Evolutionary conservation across 495 filamentous ascomycete species (phyloP).

Genomic region (Penicillium odoratum): DNA sequence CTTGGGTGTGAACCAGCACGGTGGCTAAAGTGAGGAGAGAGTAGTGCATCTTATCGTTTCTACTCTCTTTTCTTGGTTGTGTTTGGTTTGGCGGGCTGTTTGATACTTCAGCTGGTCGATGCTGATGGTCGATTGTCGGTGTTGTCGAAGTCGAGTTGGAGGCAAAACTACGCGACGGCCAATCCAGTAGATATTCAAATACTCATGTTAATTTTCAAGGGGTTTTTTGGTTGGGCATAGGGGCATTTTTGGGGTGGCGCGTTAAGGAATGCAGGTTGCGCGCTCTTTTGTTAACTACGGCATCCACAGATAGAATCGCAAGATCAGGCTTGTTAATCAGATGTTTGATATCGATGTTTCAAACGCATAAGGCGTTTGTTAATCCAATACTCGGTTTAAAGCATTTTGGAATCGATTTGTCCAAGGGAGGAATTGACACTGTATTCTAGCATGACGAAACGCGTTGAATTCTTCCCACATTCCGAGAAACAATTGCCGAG

Average conservation of each 20-base stretch:
- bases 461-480: background rate
- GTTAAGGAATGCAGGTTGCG: conserved; percentile 15
- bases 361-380: background rate
- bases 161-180: background rate
- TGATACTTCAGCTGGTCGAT: background rate
- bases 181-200: background rate
- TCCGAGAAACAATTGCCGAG: background rate
- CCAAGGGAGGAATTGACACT: background rate
- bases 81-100: background rate
- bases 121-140: conserved; percentile 2
- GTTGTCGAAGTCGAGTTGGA: conserved; percentile 1
- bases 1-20: conserved; percentile 11
- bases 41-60: conserved; percentile 16
- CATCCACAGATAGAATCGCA: background rate
- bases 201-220: conserved; percentile 5
- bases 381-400: background rate
- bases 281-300: background rate
- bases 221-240: conserved; percentile 5
- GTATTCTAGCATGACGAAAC: no score
- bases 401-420: background rate
- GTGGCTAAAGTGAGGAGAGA: conserved; percentile 15
- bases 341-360: background rate
- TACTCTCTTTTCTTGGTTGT: background rate
- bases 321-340: background rate
- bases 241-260: conserved; percentile 17